Evolutionary conservation across 2,329 filamentous ascomycete genomes (phyloP), one percentile per base, ranked within the genome.

Genomic region (Fusarium tanahbumbuense): DNA sequence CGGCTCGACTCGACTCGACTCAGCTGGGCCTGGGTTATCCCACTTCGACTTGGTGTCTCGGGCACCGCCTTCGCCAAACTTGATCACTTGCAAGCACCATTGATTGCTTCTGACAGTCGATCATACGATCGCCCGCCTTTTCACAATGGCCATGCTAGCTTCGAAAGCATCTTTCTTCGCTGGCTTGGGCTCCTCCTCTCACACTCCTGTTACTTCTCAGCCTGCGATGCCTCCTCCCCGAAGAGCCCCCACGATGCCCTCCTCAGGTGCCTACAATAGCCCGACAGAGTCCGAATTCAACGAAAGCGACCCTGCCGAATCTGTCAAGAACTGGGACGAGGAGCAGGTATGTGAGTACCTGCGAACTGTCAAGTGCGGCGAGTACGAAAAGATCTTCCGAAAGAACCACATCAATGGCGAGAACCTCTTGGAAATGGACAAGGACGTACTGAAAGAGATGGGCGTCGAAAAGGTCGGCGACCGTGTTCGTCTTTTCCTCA

Each of bases 401-500:
- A 90, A 90, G 78, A 97, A 99, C 80, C 93, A 98, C 80, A 98
- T 99, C 84, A 99, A 96, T 78, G 96, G 96, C 76, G 94, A 98
- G 82, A 98, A 97, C 78, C 85, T 99, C 46, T 87, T 99, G 73
- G 96, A 99, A 82, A 95, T 98, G 86, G 96, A 99, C 81, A 97
- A 97, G 84, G 91, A 94, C 59, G 93, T 97, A 42, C 86, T 99
- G 69, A 97, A 97, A 81, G 96, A 99, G 80, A 97, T 99, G 89
- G 96, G 96, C 45, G 95, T 99, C 74, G 97, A 97, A 74, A 99
- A 98, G 81, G 93, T 99, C 71, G 96, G 96, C 70, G 96, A 99
- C 80, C 91, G 96, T 56, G 95, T 99, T 37, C 92, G 95, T 68
- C 91, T 99, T 66, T 94, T 93, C 76, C 86, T 94, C 67, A 91